Percentiles rank a stretch among this genome's conserved stretches.
Conservation (phyloP, 2,329 filamentous ascomycete genomes). For the Elsinoe arachidis region DNA sequence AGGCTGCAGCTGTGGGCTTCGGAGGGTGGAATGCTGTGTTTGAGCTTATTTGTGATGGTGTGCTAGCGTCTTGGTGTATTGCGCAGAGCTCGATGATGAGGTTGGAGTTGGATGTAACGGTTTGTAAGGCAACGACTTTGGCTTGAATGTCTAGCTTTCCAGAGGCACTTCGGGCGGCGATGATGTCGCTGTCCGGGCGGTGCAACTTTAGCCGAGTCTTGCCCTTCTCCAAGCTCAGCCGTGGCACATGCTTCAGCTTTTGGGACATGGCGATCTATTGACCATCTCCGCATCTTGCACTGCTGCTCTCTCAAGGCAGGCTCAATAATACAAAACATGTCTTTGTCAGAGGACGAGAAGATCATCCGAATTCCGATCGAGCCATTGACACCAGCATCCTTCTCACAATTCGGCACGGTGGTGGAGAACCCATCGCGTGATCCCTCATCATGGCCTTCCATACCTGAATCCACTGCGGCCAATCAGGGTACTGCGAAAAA, state of each 20-base stretch:
- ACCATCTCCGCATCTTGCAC: background rate
- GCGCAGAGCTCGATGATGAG: constrained; percentile 2
- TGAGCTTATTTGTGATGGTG: background rate
- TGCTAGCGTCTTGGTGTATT: background rate
- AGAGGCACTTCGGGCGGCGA: constrained; percentile 1
- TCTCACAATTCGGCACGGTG: constrained; percentile 74
- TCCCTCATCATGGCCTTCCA: constrained; percentile 21
- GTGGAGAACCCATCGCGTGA: constrained; percentile 57
- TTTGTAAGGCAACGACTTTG: constrained; percentile 11
- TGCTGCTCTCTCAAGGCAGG: background rate
- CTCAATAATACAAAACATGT: background rate
- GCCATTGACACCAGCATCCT: constrained; percentile 59
- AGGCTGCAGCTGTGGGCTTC: background rate
- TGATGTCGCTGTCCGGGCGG: background rate
- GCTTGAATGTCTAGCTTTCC: constrained; percentile 4
- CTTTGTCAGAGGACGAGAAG: background rate
- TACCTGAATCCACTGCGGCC: background rate
- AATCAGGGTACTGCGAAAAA: constrained; percentile 51
- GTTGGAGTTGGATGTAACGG: constrained; percentile 4
- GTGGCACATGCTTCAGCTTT: constrained; percentile 1
- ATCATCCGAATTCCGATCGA: constrained; percentile 46
- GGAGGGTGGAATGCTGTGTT: background rate
- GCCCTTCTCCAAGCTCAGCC: background rate
- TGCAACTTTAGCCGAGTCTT: constrained; percentile 1
- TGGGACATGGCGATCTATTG: background rate